Evolutionary conservation across 2,329 filamentous ascomycete species (phyloP).

Genomic region (Microsporum audouinii): DNA sequence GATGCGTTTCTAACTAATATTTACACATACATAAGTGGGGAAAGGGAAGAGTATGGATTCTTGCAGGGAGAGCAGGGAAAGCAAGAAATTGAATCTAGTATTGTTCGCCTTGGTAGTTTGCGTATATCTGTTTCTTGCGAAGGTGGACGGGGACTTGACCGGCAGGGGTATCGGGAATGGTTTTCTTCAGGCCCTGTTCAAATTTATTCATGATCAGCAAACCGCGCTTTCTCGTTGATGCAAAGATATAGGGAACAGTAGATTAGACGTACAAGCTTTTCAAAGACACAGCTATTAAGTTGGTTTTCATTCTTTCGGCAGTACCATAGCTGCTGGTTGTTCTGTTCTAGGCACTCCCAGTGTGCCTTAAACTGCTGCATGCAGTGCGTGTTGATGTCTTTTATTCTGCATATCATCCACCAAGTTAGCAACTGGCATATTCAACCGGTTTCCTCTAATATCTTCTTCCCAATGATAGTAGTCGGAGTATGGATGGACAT

Average conservation of each 20-base stretch:
- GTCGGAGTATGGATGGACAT: constrained; percentile 37
- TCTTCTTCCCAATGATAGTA: not conserved
- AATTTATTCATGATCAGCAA: constrained; percentile 7
- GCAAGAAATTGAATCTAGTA: constrained; percentile 18
- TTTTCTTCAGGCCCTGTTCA: constrained; percentile 65
- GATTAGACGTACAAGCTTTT: constrained; percentile 66
- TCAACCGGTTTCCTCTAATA: not conserved
- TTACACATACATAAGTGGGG: not conserved
- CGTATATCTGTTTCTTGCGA: constrained; percentile 43
- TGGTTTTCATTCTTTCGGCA: constrained; percentile 79
- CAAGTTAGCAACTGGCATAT: not conserved
- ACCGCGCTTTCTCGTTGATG: not conserved
- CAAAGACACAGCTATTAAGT: constrained; percentile 89
- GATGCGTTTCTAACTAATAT: constrained; percentile 5
- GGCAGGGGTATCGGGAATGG: constrained; percentile 60
- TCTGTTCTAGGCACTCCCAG: constrained; percentile 91
- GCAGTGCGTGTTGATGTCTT: constrained; percentile 93
- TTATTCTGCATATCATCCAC: constrained; percentile 48
- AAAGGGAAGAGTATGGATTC: not conserved
- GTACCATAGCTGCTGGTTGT: constrained; percentile 96
- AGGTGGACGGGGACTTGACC: constrained; percentile 63
- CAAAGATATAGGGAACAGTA: not conserved
- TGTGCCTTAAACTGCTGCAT: constrained; percentile 81
- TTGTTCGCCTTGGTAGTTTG: constrained; percentile 30
- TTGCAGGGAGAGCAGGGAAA: not conserved